Evolutionary conservation across 768 basidiomycete genomes (phyloP), one percentile per base, ranked within the genome.

Genomic region (Boletus rubroflammeus): DNA sequence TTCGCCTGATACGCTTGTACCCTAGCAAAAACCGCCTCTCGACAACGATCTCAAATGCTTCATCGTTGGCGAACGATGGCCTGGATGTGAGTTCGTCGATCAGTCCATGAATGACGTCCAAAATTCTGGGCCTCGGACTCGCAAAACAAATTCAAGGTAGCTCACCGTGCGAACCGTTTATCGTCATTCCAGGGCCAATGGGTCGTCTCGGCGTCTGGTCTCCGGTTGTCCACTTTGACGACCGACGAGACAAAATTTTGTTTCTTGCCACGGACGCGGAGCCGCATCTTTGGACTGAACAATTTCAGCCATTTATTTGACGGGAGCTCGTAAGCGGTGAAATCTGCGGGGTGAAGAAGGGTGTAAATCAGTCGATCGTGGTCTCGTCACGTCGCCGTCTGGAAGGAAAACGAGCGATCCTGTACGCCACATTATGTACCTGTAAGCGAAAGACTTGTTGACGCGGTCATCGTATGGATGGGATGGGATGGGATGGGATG

Each of bases 1-100:
- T 62, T 47, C 53, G 53, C 36, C 31, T 25, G 47, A 62, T 62
- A 8, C 57, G 40, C 29, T 47, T 53, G 21, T 55, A 62, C 28
- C 54, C 3, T 14, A 63, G 40, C 49, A 59, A 21, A 42, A 53
- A 53, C 13, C 49, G 48, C 39, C 42, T 51, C 51, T 55, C 41
- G 28, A 63, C 11, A 0, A 40, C 1, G 31, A 63, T 28, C 28
- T 63, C 49, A 19, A 62, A 51, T 17, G 1, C 1, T 23, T 58
- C 53, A 15, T 50, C n/a, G 19, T 35, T 28, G 21, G 41, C 7
- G 1, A 60, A 46, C 13, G 51, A 50, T 15, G 51, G 42, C n/a
- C 61, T 63, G n/a, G 0, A 44, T 19, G 8, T 25, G n/a, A 15
- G 40, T 35, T 19, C 42, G 19, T 44, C 19, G 23, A 15, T 40